These are phyloP conservation scores for Quercus rubra DNA, from an alignment of 306 rosid genomes.

Conservation along the genomic window DNA sequence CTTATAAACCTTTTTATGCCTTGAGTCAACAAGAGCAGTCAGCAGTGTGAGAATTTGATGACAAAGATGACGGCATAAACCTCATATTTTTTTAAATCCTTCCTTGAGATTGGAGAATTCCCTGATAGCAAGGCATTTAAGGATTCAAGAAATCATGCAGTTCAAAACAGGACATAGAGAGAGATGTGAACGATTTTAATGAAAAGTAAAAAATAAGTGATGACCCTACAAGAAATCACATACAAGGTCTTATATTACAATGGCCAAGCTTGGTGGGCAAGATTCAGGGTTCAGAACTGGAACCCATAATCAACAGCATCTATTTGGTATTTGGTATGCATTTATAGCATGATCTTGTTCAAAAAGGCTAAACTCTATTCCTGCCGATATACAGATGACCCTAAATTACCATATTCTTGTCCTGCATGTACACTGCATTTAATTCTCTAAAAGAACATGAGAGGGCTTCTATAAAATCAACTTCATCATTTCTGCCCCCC, in stretches of 20 bases:
- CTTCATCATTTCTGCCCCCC: not conserved
- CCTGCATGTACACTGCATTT: not conserved
- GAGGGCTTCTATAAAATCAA: not conserved
- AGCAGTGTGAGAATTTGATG: constrained; percentile 90
- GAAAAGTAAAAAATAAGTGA: not conserved
- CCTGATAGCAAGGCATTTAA: constrained; percentile 43
- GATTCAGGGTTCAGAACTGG: not conserved
- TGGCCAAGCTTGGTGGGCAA: not conserved
- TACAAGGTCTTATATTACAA: not conserved
- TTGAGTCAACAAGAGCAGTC: constrained; percentile 97
- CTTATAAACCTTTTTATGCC: constrained; percentile 83
- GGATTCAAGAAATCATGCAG: constrained; percentile 11
- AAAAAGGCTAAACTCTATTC: not conserved
- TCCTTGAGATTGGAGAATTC: constrained; percentile 98
- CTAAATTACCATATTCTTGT: not conserved
- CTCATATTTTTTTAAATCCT: constrained; percentile 81
- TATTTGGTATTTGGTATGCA: not conserved
- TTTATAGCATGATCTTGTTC: not conserved
- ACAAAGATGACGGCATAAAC: constrained; percentile 91
- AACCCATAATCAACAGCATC: not conserved
- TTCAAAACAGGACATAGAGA: not conserved
- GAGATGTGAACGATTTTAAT: not conserved
- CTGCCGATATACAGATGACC: not conserved
- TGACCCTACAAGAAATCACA: not conserved
- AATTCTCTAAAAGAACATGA: not conserved